phyloP scores from a whole-genome alignment of 1,284 basidiomycete genomes.

The Irpex sp. region DNA sequence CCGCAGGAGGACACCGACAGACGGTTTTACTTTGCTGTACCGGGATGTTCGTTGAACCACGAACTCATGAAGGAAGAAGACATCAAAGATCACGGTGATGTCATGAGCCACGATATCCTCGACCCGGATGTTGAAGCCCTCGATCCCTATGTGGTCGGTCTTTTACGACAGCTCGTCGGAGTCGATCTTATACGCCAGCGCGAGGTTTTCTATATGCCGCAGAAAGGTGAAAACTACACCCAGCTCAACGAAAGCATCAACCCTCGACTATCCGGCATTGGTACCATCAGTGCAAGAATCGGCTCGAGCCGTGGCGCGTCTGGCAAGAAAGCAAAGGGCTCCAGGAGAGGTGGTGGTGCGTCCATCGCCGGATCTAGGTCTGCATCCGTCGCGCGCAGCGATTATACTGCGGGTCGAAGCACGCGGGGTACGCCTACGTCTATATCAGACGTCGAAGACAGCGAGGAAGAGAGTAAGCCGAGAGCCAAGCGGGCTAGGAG shows the following conservation, averaged over 20 bases:
- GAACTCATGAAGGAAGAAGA: slow-evolving; percentile 54
- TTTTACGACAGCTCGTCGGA: slow-evolving; percentile 53
- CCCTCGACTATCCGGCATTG: slow-evolving; percentile 29
- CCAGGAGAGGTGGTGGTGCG: not conserved
- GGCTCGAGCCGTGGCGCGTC: not conserved
- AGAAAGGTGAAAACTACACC: slow-evolving; percentile 23
- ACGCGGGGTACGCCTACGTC: not conserved
- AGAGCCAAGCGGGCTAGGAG: slow-evolving; percentile 5
- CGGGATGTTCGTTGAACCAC: slow-evolving; percentile 55
- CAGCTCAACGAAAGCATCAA: slow-evolving; percentile 13
- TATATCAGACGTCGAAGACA: slow-evolving; percentile 9
- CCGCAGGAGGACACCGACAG: slow-evolving; percentile 46
- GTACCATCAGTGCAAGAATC: slow-evolving; percentile 18
- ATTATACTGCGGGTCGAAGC: not conserved
- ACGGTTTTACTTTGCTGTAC: slow-evolving; percentile 54
- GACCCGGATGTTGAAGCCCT: slow-evolving; percentile 48
- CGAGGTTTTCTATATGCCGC: slow-evolving; percentile 57
- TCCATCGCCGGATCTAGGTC: not conserved
- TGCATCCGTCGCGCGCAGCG: slow-evolving; percentile 3
- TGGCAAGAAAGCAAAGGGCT: not conserved
- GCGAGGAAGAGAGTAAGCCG: slow-evolving; percentile 2
- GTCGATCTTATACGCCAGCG: slow-evolving; percentile 55
- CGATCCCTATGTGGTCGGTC: slow-evolving; percentile 44
- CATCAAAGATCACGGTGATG: slow-evolving; percentile 53
- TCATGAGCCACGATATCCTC: slow-evolving; percentile 45